These are phyloP conservation scores for Candida ulmi DNA, from an alignment of 805 yeast genomes.

Conservation along the genomic window DNA sequence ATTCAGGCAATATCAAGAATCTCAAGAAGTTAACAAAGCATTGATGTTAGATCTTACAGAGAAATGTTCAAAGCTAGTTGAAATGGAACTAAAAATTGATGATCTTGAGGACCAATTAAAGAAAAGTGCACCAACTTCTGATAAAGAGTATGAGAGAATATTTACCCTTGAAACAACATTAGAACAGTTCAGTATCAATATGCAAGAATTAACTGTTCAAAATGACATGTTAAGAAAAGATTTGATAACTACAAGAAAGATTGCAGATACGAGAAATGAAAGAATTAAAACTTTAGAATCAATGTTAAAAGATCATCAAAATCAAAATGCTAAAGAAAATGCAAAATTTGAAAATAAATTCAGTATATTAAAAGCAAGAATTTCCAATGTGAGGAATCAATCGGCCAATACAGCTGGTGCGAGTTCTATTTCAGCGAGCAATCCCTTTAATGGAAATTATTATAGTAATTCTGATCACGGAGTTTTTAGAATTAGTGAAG, in stretches of 20 bases:
- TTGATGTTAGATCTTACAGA: slow-evolving; percentile 21
- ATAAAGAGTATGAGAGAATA: slow-evolving; percentile 37
- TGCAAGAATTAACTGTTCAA: slow-evolving; percentile 57
- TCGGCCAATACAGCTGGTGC: too few species aligned
- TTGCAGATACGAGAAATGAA: slow-evolving; percentile 51
- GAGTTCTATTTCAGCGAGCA: slow-evolving; percentile 4
- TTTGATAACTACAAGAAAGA: slow-evolving; percentile 45
- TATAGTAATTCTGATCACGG: background rate
- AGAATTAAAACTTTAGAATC: slow-evolving; percentile 50
- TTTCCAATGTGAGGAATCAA: slow-evolving; percentile 18
- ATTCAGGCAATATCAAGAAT: slow-evolving; percentile 11
- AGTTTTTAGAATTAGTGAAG: slow-evolving; percentile 7
- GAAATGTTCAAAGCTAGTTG: slow-evolving; percentile 26
- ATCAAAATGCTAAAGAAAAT: slow-evolving; percentile 34
- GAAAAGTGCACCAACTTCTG: background rate
- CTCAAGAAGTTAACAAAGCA: slow-evolving; percentile 14
- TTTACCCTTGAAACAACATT: slow-evolving; percentile 53
- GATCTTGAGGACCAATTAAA: slow-evolving; percentile 30
- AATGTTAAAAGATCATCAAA: slow-evolving; percentile 44
- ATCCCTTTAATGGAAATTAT: slow-evolving; percentile 1
- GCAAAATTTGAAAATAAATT: slow-evolving; percentile 36
- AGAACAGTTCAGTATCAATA: slow-evolving; percentile 49
- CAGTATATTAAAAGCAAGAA: slow-evolving; percentile 20
- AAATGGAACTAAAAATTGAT: slow-evolving; percentile 38
- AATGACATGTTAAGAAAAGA: slow-evolving; percentile 54